These are phyloP conservation scores for Lunularia cruciata DNA, from an alignment of 225 moss, liverwort and hornwort genomes.

Conservation along the genomic window DNA sequence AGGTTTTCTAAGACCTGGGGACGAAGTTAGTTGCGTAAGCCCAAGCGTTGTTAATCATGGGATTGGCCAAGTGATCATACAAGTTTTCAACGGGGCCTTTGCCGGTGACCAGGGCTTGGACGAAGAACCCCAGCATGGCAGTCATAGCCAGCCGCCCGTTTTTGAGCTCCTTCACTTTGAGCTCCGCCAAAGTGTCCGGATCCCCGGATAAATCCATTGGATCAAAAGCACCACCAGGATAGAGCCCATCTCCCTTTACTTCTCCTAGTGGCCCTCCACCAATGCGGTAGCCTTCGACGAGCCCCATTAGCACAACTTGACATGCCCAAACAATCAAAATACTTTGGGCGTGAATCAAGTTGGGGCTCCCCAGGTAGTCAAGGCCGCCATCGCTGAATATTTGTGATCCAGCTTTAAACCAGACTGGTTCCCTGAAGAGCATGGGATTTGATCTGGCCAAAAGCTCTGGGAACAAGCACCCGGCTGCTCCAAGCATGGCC, in stretches of 20 bases:
- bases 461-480: conserved; percentile 33
- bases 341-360: conserved; percentile 25
- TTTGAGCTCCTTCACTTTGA: conserved; percentile 51
- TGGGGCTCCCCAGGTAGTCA: conserved; percentile 45
- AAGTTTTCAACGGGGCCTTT: conserved; percentile 35
- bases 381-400: conserved; percentile 48
- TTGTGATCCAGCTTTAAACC: conserved; percentile 60
- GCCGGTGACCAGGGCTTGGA: conserved; percentile 38
- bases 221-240: conserved; percentile 37
- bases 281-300: conserved; percentile 19
- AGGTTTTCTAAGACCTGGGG: too few relatives aligned
- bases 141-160: conserved; percentile 40
- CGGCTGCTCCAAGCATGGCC: conserved; percentile 56
- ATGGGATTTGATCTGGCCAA: conserved; percentile 47
- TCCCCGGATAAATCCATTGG: conserved; percentile 39
- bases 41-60: conserved; percentile 16
- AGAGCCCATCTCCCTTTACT: too few relatives aligned
- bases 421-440: conserved; percentile 51
- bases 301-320: conserved; percentile 20
- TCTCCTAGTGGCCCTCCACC: conserved; percentile 31
- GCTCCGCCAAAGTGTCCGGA: conserved; percentile 47
- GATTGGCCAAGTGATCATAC: conserved; percentile 35
- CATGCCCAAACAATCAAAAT: conserved; percentile 14
- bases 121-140: conserved; percentile 38
- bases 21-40: conserved; percentile 12